Evolutionary conservation across 75 land plant genomes (phyloP), one percentile per base, ranked within the genome.

Genomic region (Pinus tabuliformis): DNA sequence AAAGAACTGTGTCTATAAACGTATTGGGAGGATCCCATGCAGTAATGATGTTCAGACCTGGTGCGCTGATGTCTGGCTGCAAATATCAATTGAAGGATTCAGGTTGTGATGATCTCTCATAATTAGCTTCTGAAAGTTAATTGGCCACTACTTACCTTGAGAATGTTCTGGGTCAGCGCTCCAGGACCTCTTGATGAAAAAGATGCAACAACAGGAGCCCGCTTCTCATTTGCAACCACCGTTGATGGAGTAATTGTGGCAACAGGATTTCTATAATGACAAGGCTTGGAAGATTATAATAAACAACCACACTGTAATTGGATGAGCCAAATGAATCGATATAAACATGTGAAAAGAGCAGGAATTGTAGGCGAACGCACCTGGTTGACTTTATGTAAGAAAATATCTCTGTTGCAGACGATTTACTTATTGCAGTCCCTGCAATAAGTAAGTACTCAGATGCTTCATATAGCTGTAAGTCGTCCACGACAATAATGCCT

Each of bases 101-200:
- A 45, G 6, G 49, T 5, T 45, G 49, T 45, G 6, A 45, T 45
- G 8, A 45, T 45, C 8, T 6, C 49, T 8, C 49, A 45, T 45
- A 45, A 45, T 0, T 45, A 45, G 8, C 8, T 45, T 6, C 8
- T 7, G 8, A 45, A 6, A 45, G 6, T 45, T 0, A 5, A 8
- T 45, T 6, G 8, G 49, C 5, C 8, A 45, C 6, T 6, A 16
- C 9, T 17, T 66, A 91, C 97, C 90, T 94, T 94, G 73, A 92
- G 80, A 71, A 94, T 77, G 85, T 82, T 81, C 42, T 78, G 80
- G 0, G 83, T 81, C 62, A 77, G 79, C 8, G 56, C 70, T 36
- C 85, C 78, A 68, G 97, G 97, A 0, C 97, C 97, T 75, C 94
- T 79, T 0, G 95, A 85, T 2, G 97, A 91, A 73, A 92, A 94